Conservation (phyloP, 176 grass and related monocot genomes). For the Avena eriantha region DNA sequence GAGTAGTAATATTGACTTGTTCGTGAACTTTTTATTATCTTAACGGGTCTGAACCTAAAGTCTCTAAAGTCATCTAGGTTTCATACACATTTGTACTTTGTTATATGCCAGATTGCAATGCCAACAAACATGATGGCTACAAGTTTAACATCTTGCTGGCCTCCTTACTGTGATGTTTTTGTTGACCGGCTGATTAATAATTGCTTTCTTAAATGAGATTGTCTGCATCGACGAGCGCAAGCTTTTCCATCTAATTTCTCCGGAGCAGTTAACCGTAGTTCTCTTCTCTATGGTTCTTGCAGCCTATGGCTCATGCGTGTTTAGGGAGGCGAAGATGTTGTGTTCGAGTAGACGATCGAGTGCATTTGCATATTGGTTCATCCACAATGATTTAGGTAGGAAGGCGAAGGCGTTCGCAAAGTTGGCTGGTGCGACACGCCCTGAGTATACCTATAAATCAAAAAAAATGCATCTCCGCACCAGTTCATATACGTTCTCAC, state of each 20-base stretch:
- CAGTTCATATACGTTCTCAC: no score
- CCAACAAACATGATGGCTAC: not conserved
- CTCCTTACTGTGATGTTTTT: no score
- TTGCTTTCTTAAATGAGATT: no score
- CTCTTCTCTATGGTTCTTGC: not conserved
- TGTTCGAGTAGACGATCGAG: no score
- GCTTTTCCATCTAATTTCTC: not conserved
- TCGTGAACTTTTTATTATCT: not conserved
- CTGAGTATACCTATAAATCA: no score
- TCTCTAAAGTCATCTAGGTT: conserved; percentile 7
- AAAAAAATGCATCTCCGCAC: no score
- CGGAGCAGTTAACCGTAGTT: not conserved
- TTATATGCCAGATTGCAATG: not conserved
- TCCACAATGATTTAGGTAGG: no score
- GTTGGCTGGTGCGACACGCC: no score
- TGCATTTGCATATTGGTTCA: no score
- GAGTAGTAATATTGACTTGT: not conserved
- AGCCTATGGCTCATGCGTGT: conserved; percentile 76
- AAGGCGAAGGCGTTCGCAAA: no score
- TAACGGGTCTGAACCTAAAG: not conserved
- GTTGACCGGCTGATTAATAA: no score
- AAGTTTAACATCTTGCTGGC: not conserved
- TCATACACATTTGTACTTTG: not conserved
- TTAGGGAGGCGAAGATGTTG: conserved; percentile 49
- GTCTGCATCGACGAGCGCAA: not conserved